Base-by-base conservation (phyloP, 108 stramenopile species). In the Skeletonema menzelii region DNA sequence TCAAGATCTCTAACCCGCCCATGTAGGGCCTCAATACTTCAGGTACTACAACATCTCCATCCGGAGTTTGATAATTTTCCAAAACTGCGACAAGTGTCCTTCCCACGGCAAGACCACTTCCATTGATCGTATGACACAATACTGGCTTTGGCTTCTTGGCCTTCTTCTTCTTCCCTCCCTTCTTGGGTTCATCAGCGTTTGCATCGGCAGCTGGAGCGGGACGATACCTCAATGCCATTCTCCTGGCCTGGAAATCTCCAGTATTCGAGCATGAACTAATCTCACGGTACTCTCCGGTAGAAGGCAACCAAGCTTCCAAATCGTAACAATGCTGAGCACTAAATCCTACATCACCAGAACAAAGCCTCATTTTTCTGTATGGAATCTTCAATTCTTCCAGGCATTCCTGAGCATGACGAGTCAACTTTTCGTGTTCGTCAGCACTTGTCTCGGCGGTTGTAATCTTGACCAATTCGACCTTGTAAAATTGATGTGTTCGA, bases 271-370 rank as follows among this genome's bases (percentile, higher is more conserved):
- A 97, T 12, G 95, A 96, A 28, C 91, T 89, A 46, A 99, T 96
- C 82, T 99, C 99, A 15, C 97, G 90, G 76, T 82, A 99, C 65
- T 92, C 94, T 20, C 77, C 72, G 8, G 86, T 89, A n/a, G 93
- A 95, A 3, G 99, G 97, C 69, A 99, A 84, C 96, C 97, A 99
- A 0, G 97, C 99, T 67, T 99, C 98, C 73, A 99, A 80, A 84
- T 99, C 99, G 73, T 97, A 98, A 72, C 98, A 98, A 32, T 93
- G 88, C 8, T 89, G 76, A 0, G 99, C 99, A 34, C 89, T 70
- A 65, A 98, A 97, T 2, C 99, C 98, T 44, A 98, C 89, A 70
- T 99, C 99, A 20, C 96, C 97, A 1, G 90, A 85, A 81, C 97
- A 98, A 71, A 99, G 80, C n/a, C 89, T 75, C 37, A 99, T 89